Evolutionary conservation across 805 yeast species (phyloP), one percentile per base, ranked within the genome.

Genomic region (Ogataea ramenticola): DNA sequence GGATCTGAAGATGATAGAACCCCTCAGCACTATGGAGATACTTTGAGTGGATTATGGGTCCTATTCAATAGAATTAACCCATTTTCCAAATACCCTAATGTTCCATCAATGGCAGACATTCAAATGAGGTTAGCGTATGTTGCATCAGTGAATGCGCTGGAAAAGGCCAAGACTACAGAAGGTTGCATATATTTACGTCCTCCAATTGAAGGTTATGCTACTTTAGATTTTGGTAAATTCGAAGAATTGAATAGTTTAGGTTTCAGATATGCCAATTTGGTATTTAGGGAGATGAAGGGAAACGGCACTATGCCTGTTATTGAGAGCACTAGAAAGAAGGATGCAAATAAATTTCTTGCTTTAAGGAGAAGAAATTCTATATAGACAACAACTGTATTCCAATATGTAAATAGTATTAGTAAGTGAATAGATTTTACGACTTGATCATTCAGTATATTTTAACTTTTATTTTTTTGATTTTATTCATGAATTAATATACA

Each of bases 81-180:
- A 7, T 90, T 91, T 56, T 86, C 96, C 0, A 69, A 71, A 12
- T 83, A 83, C 53, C 96, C 97, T 3, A 83, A 85, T 59, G 86
- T 88, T 5, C 99, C 99, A 4, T 86, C 84, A 43, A 80, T 93
- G 86, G 88, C 96, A 51, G 99, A 91, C 58, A 88, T 91, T 46
- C 99, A 91, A 65, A 75, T 88, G 68, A 71, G 98, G 45, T 68
- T 91, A 47, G 96, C 97, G 0, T 91, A 93, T 60, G 99, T 91
- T 34, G 86, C 96, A 0, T 86, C 96, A 42, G 99, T 91, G 1
- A 86, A 86, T 64, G 97, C 97, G 0, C 67, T 93, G 40, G 96
- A 91, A 55, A 72, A 75, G 46, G 97, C 96, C 2, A 93, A 91
- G 58, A 68, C 61, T 26, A 82, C 89, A 0, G 84, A 88, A 0